Evolutionary conservation across 2,329 filamentous ascomycete genomes (phyloP).

Genomic region (Lasiodiplodia gonubiensis): DNA sequence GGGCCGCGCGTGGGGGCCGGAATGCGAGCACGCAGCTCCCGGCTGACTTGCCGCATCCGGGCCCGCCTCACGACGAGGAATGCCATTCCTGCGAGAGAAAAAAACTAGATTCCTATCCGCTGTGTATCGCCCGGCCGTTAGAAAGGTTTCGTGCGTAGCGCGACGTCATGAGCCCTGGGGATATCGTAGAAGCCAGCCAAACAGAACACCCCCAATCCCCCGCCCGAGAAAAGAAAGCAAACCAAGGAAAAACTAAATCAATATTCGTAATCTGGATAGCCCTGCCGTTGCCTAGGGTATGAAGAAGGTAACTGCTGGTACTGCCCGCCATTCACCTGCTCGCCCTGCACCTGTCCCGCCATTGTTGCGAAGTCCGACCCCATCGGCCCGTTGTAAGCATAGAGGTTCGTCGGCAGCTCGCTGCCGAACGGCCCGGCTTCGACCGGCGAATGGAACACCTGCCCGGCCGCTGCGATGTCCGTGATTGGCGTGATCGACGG

Average conservation of each 20-base stretch:
- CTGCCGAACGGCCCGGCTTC: constrained; percentile 32
- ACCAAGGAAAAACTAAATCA: background rate
- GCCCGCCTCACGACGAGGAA: background rate
- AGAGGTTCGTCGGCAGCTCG: constrained; percentile 35
- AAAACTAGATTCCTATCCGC: constrained; percentile 9
- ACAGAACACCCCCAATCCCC: background rate
- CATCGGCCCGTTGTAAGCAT: constrained; percentile 34
- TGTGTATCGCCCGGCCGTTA: constrained; percentile 10
- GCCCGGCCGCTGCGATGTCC: constrained; percentile 31
- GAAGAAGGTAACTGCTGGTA: constrained; percentile 41
- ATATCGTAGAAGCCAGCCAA: constrained; percentile 26
- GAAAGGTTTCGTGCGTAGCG: background rate
- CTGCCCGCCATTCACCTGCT: constrained; percentile 27
- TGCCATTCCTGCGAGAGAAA: background rate
- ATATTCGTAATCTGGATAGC: constrained; percentile 13
- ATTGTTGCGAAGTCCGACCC: background rate
- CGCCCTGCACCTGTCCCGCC: constrained; percentile 35
- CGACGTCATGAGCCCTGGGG: constrained; percentile 6
- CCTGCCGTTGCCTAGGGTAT: constrained; percentile 40
- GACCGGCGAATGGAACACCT: constrained; percentile 44
- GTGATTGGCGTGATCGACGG: constrained; percentile 29
- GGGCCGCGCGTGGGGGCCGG: constrained; percentile 16
- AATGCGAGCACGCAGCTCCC: too few species aligned
- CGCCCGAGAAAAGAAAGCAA: background rate
- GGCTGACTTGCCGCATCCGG: background rate